Base-by-base conservation (phyloP, 441 rosid genomes). In the Biscutella laevigata region DNA sequence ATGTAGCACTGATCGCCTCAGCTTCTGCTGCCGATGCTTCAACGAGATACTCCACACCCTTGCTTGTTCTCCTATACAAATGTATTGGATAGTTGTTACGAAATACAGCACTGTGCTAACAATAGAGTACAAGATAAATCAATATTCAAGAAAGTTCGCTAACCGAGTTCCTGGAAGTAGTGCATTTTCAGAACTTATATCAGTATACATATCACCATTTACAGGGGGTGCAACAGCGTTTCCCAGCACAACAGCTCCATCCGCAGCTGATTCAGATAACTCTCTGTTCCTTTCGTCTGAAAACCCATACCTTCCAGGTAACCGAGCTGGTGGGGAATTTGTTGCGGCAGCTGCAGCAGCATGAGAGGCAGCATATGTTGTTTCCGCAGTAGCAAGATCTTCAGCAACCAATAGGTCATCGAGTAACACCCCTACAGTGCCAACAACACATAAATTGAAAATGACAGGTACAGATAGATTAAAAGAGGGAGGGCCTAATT, bases 21-120 rank as follows among this genome's bases (percentile, higher is more conserved):
- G 97, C 97, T 77, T 90, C 97, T 44, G 85, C 97, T 14, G 97
- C 97, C 39, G 97, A 81, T 65, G 95, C 95, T 74, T 90, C 86
- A 68, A 90, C 97, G 74, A 90, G 79, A 71, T 81, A 87, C 65
- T 90, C 95, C 50, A 90, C 97, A 27, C 90, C 97, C 76, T 84
- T 86, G 74, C 67, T 82, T 43, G 67, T 64, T 72, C 97, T 82
- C 80, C 97, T 90, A 75, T 25, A 58, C 10, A 51, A 32, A 39
- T 30, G 42, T 21, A 27, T 50, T 13, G 20, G 22, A 50, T 47
- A 30, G 7, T 27, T 33, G 28, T 60, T 42, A 50, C n/a, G 48
- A 26, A 17, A 58, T 35, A 36, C 20, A 57, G 15, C 32, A 27
- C 41, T 43, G 12, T 19, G 30, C 12, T 19, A 11, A 26, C 36